Percentiles rank a stretch among this genome's conserved stretches.
Conservation (phyloP, 805 yeast genomes). For the Yamadazyma scolyti region DNA sequence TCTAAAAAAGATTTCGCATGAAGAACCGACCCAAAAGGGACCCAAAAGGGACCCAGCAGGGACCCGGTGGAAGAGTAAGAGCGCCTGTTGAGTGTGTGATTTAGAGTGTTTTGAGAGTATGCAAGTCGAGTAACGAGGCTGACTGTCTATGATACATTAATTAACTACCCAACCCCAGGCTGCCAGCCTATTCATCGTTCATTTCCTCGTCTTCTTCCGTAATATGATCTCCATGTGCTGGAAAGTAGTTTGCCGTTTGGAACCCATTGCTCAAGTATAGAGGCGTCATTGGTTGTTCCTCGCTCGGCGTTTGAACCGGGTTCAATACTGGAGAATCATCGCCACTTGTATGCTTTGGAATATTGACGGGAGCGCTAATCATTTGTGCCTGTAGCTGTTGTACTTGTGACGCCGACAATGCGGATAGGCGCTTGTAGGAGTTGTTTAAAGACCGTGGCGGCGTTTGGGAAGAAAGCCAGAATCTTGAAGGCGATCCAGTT, state of each 20-base stretch:
- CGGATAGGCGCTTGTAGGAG: constrained; percentile 17
- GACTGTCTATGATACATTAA: no score
- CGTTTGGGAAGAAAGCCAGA: constrained; percentile 50
- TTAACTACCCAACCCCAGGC: no score
- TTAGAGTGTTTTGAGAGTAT: no score
- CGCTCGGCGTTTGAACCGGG: constrained; percentile 42
- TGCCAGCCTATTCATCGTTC: no score
- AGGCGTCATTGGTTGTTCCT: constrained; percentile 44
- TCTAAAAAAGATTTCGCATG: no score
- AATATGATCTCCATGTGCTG: constrained; percentile 1
- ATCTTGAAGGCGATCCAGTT: constrained; percentile 54
- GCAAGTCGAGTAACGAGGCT: no score
- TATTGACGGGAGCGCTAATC: constrained; percentile 7
- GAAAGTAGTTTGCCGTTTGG: constrained; percentile 7
- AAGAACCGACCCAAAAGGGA: no score
- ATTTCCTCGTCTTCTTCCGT: constrained; percentile 8
- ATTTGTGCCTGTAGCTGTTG: constrained; percentile 4
- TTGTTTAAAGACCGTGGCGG: constrained; percentile 41
- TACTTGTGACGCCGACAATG: constrained; percentile 9
- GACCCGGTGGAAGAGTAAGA: no score
- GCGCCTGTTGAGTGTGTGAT: no score
- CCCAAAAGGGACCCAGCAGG: no score
- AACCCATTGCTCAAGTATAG: constrained; percentile 18
- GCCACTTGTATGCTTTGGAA: constrained; percentile 8
- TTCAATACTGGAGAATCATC: constrained; percentile 27